Evolutionary conservation across 1,139 yeast genomes (phyloP), one percentile per base, ranked within the genome.

Genomic region (Candida tetrigidarum): DNA sequence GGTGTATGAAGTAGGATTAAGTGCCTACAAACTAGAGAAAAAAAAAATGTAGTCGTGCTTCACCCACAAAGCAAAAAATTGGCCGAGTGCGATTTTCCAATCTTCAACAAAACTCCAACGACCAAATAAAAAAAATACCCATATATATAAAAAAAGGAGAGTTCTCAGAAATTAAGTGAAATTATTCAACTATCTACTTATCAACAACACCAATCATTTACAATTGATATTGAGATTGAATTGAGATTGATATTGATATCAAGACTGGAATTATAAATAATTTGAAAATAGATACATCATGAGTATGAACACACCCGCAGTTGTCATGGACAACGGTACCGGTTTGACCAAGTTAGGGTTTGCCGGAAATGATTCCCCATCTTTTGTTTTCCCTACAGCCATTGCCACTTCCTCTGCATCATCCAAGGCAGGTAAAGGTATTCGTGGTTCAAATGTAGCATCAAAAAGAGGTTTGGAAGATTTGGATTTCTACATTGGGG

Each of bases 361-460:
- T 71, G 99, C 99, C 56, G 99, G 99, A 45, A 93, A 93, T 64
- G 99, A 93, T 69, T 81, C 97, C 12, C 99, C 99, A 28, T 91
- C 97, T 7, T 95, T 88, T 78, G 90, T 93, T 39, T 90, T 93
- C 62, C 99, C 99, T 41, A 93, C 99, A 1, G 98, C 97, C 10
- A 95, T 93, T 66, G 93, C 99, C 34, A 92, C 98, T 39, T 74
- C 85, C 9, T 64, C 76, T 2, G 69, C 78, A 49, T 61, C 63
- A 35, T 62, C 64, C n/a, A 69, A 67, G 49, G 40, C 74, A 57
- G 48, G 71, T 38, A 59, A 66, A 39, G 50, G 65, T 41, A 64
- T 70, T 42, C 80, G 80, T 51, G 76, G 79, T 10, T 62, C 75
- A 12, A 67, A 64, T 60, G 69, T 85, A 51, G 76, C 84, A 9